A percentile compares a stretch with the other conserved stretches of the same genome.
These are phyloP conservation scores for Penicillium sp. DNA, from an alignment of 2,329 filamentous ascomycete genomes.

Conservation along the genomic window DNA sequence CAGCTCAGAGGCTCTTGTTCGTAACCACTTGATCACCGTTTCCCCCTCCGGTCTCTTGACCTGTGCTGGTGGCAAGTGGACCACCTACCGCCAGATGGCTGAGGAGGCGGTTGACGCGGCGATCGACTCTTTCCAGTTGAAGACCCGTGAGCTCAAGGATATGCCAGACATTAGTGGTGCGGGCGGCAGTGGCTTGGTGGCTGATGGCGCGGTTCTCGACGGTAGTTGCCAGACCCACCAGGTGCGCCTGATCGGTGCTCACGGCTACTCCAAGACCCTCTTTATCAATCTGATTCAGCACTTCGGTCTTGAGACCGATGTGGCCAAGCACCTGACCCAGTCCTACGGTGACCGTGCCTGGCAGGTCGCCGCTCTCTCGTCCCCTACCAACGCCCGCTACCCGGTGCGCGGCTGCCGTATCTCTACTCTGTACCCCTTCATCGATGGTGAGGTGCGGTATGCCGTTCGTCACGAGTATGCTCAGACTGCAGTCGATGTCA, in stretches of 20 bases:
- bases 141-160: conserved; percentile 59
- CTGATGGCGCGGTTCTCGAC: conserved; percentile 71
- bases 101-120: conserved; percentile 86
- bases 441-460: conserved; percentile 90
- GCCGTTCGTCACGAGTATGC: conserved; percentile 88
- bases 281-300: conserved; percentile 96
- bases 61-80: conserved; percentile 89
- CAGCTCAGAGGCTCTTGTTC: conserved; percentile 84
- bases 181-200: conserved; percentile 68
- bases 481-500: conserved; percentile 84
- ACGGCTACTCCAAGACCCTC: conserved; percentile 85
- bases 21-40: conserved; percentile 80
- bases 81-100: conserved; percentile 90
- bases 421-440: conserved; percentile 79
- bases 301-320: conserved; percentile 87
- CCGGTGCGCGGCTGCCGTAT: conserved; percentile 82
- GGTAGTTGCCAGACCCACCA: conserved; percentile 82
- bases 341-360: conserved; percentile 92
- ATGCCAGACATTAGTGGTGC: conserved; percentile 71
- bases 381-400: conserved; percentile 76
- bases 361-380: conserved; percentile 81
- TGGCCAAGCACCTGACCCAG: conserved; percentile 83
- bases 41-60: conserved; percentile 81
- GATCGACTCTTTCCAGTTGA: conserved; percentile 68
- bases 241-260: conserved; percentile 78